A percentile compares a stretch with the other conserved stretches of the same genome.
phyloP scores from a whole-genome alignment of 139 green algal genomes.

The Chlamydomonas sp. region DNA sequence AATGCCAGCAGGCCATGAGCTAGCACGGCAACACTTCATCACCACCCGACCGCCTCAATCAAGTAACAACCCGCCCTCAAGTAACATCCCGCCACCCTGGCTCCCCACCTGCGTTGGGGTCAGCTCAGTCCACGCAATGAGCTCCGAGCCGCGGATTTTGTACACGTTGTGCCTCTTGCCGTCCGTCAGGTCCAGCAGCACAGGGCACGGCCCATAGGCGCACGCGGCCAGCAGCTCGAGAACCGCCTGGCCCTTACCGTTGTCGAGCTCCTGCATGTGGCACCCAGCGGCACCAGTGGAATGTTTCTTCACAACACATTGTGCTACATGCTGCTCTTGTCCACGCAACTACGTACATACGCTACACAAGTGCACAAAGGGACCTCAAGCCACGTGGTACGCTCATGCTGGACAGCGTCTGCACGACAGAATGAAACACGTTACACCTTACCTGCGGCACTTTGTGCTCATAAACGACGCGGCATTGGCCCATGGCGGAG shows the following conservation, averaged over 20 bases:
- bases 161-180: neutral
- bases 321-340: neutral
- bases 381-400: too few relatives aligned
- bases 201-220: neutral
- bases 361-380: neutral
- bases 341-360: too few relatives aligned
- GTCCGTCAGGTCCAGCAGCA: neutral
- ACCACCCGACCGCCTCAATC: too few relatives aligned
- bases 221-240: neutral
- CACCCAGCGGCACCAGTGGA: neutral
- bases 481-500: neutral
- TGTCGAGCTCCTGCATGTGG: neutral
- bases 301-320: neutral
- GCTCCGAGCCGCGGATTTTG: neutral
- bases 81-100: too few relatives aligned
- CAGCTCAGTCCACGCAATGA: neutral
- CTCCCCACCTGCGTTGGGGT: neutral
- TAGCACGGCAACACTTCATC: too few relatives aligned
- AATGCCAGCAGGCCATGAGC: too few relatives aligned
- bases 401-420: too few relatives aligned
- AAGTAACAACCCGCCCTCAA: too few relatives aligned
- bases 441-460: neutral
- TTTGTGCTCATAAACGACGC: neutral
- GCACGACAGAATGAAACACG: neutral
- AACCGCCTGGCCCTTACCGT: neutral